These are phyloP conservation scores for Glycyrrhiza uralensis DNA, from an alignment of 306 rosid genomes.

Conservation along the genomic window DNA sequence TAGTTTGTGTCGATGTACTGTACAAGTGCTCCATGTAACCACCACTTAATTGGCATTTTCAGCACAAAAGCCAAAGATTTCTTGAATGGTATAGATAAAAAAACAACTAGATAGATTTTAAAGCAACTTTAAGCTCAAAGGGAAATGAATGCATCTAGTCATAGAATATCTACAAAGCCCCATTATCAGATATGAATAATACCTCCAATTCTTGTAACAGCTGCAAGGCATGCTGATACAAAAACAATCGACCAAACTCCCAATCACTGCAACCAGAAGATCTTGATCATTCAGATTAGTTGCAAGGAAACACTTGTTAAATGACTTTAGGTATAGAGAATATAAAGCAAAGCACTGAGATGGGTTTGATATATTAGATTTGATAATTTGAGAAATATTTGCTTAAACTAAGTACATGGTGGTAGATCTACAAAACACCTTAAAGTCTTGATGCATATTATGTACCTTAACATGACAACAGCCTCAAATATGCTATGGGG, in stretches of 20 bases:
- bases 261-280: conserved; percentile 17
- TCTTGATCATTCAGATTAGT: neutral
- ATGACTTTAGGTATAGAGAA: neutral
- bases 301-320: conserved; percentile 5
- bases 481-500: neutral
- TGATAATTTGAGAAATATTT: neutral
- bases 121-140: neutral
- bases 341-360: conserved; percentile 1
- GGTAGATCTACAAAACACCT: conserved; percentile 9
- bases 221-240: neutral
- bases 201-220: neutral
- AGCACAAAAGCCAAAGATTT: neutral
- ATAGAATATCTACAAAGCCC: conserved; percentile 9
- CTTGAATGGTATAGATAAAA: neutral
- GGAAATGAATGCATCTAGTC: neutral
- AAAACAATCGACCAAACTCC: conserved; percentile 5
- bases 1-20: neutral
- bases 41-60: neutral
- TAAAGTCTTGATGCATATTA: neutral
- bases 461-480: neutral
- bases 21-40: neutral
- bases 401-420: neutral
- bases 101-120: neutral
- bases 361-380: neutral
- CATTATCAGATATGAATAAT: neutral